Base-by-base conservation (phyloP, 495 filamentous ascomycete genomes). In the Rostrohypoxylon terebratum region DNA sequence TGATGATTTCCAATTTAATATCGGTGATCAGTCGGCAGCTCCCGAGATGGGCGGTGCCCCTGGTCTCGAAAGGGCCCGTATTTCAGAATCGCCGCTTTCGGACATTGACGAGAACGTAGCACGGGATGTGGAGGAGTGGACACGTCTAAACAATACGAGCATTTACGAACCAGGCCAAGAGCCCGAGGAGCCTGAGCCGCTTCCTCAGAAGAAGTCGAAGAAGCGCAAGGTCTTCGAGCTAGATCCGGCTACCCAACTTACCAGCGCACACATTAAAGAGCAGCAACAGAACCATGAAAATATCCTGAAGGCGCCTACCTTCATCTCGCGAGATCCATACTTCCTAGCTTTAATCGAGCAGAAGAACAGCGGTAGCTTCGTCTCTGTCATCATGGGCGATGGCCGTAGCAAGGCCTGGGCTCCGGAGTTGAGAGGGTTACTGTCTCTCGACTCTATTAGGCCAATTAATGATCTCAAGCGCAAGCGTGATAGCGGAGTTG, bases 401-500 rank as follows among this genome's bases (percentile, higher is more conserved):
- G 91, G 89, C 18, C 90, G 92, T 65, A 91, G 89, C 60, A 86
- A 86, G 69, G 89, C 87, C 23, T 97, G 93, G 93, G 96, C 96
- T 11, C 96, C 94, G 3, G 96, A 99, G 80, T 87, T 99, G 5
- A 90, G 93, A 68, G 92, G 90, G 8, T 85, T 99, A 59, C 79
- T 98, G 23, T 95, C 93, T 36, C 84, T 98, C 34, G 93, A 94
- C 66, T 87, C 91, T 9, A 88, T 97, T 16, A 88, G 90, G 62
- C 89, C 87, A 53, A 86, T 90, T 11, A 91, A 92, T 51, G 93
- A 96, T 42, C 85, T 96, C 51, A 99, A 98, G 87, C 84, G 96
- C 60, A 99, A 99, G 86, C 90, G 96, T 42, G 96, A 97, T 77
- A 93, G 90, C 72, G 94, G 93, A 9, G 87, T 96, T 59, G 91